These are phyloP conservation scores for sweet orange (Citrus sinensis) DNA, from an alignment of 345 rosid genomes.

Conservation along the genomic window DNA sequence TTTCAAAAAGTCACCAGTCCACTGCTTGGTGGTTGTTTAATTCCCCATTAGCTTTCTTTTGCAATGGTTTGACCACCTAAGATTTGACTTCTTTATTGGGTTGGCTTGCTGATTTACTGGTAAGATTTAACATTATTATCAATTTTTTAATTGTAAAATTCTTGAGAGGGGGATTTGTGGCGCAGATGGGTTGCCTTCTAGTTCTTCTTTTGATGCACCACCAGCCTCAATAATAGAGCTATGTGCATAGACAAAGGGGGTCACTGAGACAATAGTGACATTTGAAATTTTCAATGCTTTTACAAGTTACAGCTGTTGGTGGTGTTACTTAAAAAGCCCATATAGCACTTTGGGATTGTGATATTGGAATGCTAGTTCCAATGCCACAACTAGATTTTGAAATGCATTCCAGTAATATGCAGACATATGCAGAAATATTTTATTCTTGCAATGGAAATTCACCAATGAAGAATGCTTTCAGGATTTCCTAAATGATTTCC, in stretches of 20 bases:
- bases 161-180: conserved; percentile 1
- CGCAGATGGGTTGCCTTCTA: conserved; percentile 34
- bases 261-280: conserved; percentile 28
- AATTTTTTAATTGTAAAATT: background rate
- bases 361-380: conserved; percentile 1
- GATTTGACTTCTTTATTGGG: conserved; percentile 23
- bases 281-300: conserved; percentile 16
- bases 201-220: conserved; percentile 36
- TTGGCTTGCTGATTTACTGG: conserved; percentile 6
- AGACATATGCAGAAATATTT: background rate
- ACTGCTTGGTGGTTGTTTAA: conserved; percentile 10
- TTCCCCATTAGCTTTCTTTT: conserved; percentile 22
- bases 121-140: background rate
- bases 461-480: background rate
- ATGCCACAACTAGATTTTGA: background rate
- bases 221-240: conserved; percentile 43
- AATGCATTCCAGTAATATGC: background rate
- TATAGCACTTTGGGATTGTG: conserved; percentile 10
- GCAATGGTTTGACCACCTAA: conserved; percentile 27
- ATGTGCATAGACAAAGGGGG: conserved; percentile 21
- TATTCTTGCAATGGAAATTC: background rate
- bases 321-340: background rate
- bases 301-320: background rate
- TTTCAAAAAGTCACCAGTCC: conserved; percentile 29
- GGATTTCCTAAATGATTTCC: background rate